Evolutionary conservation across 768 basidiomycete species (phyloP).

Genomic region (Gymnopilus dilepis): DNA sequence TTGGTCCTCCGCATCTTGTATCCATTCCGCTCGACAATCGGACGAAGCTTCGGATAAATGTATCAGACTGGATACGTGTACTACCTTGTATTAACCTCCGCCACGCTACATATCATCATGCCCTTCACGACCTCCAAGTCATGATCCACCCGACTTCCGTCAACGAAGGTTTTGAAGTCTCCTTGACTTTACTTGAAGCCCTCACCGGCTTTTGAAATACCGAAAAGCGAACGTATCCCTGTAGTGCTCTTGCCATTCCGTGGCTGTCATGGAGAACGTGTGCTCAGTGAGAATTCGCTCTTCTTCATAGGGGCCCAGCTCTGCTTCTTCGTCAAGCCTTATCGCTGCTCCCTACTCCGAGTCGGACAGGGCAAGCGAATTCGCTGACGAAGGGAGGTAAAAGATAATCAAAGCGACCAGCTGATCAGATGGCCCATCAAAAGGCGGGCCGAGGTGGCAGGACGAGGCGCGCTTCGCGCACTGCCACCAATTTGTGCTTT

Average conservation of each 20-base stretch:
- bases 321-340: background rate
- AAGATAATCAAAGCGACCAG: background rate
- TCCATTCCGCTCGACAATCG: slow-evolving; percentile 6
- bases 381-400: background rate
- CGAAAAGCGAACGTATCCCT: too few species aligned
- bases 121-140: background rate
- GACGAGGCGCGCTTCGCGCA: too few species aligned
- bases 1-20: slow-evolving; percentile 11
- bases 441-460: background rate
- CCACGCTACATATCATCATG: background rate
- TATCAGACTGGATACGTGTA: slow-evolving; percentile 7
- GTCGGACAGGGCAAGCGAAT: background rate
- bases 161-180: too few species aligned
- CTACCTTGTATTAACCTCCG: slow-evolving; percentile 4
- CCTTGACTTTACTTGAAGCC: too few species aligned
- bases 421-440: slow-evolving; percentile 1
- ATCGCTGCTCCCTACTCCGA: slow-evolving; percentile 2
- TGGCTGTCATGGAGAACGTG: background rate
- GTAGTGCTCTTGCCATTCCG: too few species aligned
- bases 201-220: too few species aligned
- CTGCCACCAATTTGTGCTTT: too few species aligned
- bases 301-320: background rate
- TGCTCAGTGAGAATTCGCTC: background rate
- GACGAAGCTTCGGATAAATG: slow-evolving; percentile 3
- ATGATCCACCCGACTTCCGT: background rate